Evolutionary conservation across 2,329 filamentous ascomycete genomes (phyloP).

Genomic region (Fusarium sp.): DNA sequence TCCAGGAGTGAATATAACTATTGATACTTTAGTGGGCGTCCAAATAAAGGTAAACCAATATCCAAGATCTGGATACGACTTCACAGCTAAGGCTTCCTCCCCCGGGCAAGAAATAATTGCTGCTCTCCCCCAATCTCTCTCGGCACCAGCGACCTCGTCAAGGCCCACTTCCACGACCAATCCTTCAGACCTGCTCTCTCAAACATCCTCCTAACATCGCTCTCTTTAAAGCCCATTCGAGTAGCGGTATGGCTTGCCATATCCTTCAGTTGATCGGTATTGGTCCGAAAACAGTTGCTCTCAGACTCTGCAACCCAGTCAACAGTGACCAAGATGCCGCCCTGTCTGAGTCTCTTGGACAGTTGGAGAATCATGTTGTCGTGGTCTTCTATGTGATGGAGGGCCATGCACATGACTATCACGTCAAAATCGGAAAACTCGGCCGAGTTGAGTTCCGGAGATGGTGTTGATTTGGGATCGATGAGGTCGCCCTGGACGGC

Average conservation of each 20-base stretch:
- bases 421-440: constrained; percentile 46
- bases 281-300: constrained; percentile 10
- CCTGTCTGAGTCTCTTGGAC: constrained; percentile 41
- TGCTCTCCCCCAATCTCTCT: constrained; percentile 38
- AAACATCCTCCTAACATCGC: constrained; percentile 34
- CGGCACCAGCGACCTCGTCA: constrained; percentile 34
- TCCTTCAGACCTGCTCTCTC: constrained; percentile 36
- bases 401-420: constrained; percentile 48
- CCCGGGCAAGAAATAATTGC: constrained; percentile 43
- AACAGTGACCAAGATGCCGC: constrained; percentile 47
- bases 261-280: background rate
- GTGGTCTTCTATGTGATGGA: constrained; percentile 49
- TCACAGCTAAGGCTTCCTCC: constrained; percentile 17
- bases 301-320: constrained; percentile 44
- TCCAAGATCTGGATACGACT: too few relatives aligned
- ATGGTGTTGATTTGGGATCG: constrained; percentile 32
- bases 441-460: constrained; percentile 27
- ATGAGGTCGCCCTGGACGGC: constrained; percentile 47
- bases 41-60: too few relatives aligned
- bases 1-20: too few relatives aligned
- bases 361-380: constrained; percentile 43
- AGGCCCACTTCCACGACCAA: constrained; percentile 42
- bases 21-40: too few relatives aligned
- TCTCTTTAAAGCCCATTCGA: constrained; percentile 39
- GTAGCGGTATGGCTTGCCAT: constrained; percentile 32